phyloP scores from a whole-genome alignment of 208 protist genomes.

The Trypanosoma theileri region DNA sequence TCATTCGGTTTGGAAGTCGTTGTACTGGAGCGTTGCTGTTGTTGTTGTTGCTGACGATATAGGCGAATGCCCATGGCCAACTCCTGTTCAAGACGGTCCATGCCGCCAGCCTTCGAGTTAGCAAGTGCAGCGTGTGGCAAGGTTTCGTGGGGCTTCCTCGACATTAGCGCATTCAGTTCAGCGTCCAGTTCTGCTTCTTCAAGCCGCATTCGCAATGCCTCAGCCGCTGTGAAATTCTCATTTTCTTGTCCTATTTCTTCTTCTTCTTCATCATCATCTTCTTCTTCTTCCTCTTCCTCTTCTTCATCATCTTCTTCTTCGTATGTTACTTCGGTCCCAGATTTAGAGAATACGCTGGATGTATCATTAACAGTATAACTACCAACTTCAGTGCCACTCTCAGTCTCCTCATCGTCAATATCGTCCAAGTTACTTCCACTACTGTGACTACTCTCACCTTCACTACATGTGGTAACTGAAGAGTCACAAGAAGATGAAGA shows the following conservation, averaged over 20 bases:
- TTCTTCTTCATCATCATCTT: constrained; percentile 16
- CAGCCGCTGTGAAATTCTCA: constrained; percentile 15
- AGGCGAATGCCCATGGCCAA: constrained; percentile 20
- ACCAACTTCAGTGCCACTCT: background rate
- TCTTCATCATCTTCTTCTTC: constrained; percentile 19
- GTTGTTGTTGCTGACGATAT: constrained; percentile 21
- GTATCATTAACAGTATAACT: background rate
- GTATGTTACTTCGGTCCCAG: background rate
- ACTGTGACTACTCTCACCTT: background rate
- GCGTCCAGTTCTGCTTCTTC: constrained; percentile 27
- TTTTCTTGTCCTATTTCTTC: constrained; percentile 17
- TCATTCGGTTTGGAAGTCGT: background rate
- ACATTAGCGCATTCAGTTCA: constrained; percentile 18
- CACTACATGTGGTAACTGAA: too few species aligned
- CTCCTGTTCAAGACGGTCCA: constrained; percentile 25
- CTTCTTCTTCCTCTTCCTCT: constrained; percentile 18
- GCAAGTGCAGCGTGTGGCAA: background rate
- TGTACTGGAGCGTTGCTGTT: background rate
- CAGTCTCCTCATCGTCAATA: background rate
- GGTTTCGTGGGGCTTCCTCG: constrained; percentile 11
- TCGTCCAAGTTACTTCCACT: background rate
- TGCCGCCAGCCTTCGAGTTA: background rate
- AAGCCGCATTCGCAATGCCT: constrained; percentile 14
- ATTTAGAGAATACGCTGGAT: background rate
- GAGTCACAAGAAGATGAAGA: background rate